These are phyloP conservation scores for Cercospora nicotianae DNA, from an alignment of 2,329 filamentous ascomycete species.

Conservation along the genomic window DNA sequence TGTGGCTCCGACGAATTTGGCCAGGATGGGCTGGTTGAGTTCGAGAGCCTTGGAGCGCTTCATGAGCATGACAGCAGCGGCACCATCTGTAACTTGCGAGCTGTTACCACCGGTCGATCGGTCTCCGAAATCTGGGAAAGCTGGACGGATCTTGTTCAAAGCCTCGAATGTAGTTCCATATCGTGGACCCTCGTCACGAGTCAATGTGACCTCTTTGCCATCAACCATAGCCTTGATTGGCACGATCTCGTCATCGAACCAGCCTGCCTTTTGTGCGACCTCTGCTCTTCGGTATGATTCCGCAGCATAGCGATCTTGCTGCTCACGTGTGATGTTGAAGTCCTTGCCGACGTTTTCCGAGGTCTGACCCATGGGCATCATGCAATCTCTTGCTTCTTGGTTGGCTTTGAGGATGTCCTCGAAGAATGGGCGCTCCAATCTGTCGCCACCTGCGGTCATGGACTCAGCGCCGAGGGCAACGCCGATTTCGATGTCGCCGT, in stretches of 20 bases:
- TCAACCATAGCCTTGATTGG: slow-evolving; percentile 79
- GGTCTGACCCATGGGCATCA: slow-evolving; percentile 97
- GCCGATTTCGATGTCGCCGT: slow-evolving; percentile 81
- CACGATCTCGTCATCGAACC: slow-evolving; percentile 90
- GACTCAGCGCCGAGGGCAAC: slow-evolving; percentile 84
- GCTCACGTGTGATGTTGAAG: slow-evolving; percentile 77
- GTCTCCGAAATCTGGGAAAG: slow-evolving; percentile 87
- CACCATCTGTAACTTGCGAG: slow-evolving; percentile 91
- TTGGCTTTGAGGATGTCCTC: slow-evolving; percentile 68
- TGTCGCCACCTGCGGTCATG: slow-evolving; percentile 76
- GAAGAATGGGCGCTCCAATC: slow-evolving; percentile 71
- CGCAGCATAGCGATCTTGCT: slow-evolving; percentile 81
- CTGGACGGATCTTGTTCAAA: slow-evolving; percentile 80
- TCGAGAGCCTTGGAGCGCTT: slow-evolving; percentile 85
- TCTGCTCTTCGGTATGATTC: slow-evolving; percentile 89
- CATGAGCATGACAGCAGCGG: slow-evolving; percentile 88
- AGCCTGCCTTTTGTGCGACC: slow-evolving; percentile 83
- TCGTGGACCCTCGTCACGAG: slow-evolving; percentile 85
- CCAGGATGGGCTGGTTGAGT: slow-evolving; percentile 86
- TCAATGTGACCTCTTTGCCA: slow-evolving; percentile 73
- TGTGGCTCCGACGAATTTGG: slow-evolving; percentile 90
- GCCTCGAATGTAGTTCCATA: slow-evolving; percentile 83
- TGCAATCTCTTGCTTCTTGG: slow-evolving; percentile 80
- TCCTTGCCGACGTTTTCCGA: slow-evolving; percentile 93
- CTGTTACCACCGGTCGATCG: slow-evolving; percentile 90